phyloP scores from a whole-genome alignment of 2,329 filamentous ascomycete species.

The Aureobasidium namibiae region DNA sequence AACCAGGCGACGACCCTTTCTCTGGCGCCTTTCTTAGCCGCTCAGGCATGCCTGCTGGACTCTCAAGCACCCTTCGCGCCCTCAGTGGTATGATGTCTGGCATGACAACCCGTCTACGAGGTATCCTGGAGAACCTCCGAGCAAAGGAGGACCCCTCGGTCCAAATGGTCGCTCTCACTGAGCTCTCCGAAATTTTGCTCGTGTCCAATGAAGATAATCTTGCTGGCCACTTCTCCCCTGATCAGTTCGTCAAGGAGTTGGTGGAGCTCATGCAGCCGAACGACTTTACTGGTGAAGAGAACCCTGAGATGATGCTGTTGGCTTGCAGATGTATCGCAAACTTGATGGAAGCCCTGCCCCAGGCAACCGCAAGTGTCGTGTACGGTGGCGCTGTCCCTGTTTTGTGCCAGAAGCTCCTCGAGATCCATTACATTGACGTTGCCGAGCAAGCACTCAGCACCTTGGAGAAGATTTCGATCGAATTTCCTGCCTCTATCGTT shows the following conservation, averaged over 20 bases:
- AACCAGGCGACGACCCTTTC: slow-evolving; percentile 55
- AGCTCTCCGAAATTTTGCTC: slow-evolving; percentile 84
- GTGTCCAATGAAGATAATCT: slow-evolving; percentile 96
- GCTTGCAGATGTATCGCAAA: slow-evolving; percentile 94
- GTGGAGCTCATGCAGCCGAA: slow-evolving; percentile 86
- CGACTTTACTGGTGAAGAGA: slow-evolving; percentile 72
- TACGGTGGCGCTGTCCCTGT: slow-evolving; percentile 96
- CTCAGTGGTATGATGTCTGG: slow-evolving; percentile 89
- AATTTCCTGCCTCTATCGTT: slow-evolving; percentile 91
- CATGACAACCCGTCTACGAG: slow-evolving; percentile 68
- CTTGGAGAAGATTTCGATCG: slow-evolving; percentile 91
- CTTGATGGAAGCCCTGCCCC: slow-evolving; percentile 91
- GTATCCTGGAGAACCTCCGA: slow-evolving; percentile 51
- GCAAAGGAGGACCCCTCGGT: slow-evolving; percentile 78
- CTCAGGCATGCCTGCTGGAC: slow-evolving; percentile 48
- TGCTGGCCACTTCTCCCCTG: slow-evolving; percentile 87
- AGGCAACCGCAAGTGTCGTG: slow-evolving; percentile 88
- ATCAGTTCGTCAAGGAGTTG: slow-evolving; percentile 91
- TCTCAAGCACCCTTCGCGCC: slow-evolving; percentile 76
- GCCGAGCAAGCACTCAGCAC: slow-evolving; percentile 96
- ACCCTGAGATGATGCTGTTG: slow-evolving; percentile 93
- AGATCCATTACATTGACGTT: slow-evolving; percentile 94
- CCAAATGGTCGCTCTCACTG: slow-evolving; percentile 86
- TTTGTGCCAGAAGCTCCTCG: slow-evolving; percentile 85
- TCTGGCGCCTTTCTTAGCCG: slow-evolving; percentile 58